Conservation (phyloP, 108 stramenopile species). For the Schizochytrium sp. region DNA sequence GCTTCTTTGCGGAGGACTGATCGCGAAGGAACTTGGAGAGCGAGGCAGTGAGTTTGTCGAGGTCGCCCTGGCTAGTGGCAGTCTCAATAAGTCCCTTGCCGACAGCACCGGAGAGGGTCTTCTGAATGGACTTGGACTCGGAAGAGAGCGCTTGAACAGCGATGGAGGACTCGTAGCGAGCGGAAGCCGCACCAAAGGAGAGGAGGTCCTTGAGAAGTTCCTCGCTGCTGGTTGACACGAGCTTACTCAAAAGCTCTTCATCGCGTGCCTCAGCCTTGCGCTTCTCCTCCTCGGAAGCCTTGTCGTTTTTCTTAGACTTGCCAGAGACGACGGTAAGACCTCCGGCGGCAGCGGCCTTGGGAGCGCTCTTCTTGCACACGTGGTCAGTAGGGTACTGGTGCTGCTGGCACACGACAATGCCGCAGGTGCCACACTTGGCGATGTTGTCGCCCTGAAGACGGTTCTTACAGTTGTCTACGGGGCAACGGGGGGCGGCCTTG, state of each 20-base stretch:
- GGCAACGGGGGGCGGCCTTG: constrained; percentile 35
- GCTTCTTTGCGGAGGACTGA: background rate
- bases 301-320: constrained; percentile 58
- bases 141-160: constrained; percentile 36
- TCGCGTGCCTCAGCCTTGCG: constrained; percentile 26
- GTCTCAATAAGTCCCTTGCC: constrained; percentile 1
- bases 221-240: background rate
- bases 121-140: constrained; percentile 48
- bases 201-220: constrained; percentile 56
- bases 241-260: constrained; percentile 46
- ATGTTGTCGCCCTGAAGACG: background rate
- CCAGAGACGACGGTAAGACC: background rate
- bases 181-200: constrained; percentile 36
- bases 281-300: constrained; percentile 37
- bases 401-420: background rate
- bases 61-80: background rate
- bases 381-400: constrained; percentile 54
- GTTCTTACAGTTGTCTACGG: constrained; percentile 13
- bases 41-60: background rate
- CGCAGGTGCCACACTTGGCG: constrained; percentile 37
- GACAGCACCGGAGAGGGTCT: background rate
- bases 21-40: background rate
- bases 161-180: constrained; percentile 54
- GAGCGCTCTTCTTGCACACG: constrained; percentile 19
- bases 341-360: background rate